A percentile compares a stretch with the other conserved stretches of the same genome.
These are phyloP conservation scores for Pythium pectinolyticum DNA, from an alignment of 352 stramenopile species.

Conservation along the genomic window DNA sequence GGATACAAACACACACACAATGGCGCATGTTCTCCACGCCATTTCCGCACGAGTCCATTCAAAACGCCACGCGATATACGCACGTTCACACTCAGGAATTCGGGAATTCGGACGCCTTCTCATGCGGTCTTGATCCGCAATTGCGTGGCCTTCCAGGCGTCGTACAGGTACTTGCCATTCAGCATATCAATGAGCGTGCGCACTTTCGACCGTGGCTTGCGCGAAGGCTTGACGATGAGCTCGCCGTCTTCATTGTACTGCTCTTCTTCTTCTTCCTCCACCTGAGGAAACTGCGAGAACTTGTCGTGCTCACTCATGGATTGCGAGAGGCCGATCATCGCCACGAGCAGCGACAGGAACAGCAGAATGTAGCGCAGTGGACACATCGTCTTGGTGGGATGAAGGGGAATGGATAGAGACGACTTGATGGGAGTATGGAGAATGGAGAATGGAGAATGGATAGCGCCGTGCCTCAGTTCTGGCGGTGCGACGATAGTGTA, in stretches of 20 bases:
- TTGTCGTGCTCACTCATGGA: conserved; percentile 70
- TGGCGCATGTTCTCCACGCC: too few species aligned
- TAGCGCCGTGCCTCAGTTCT: too few species aligned
- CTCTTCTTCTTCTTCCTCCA: conserved; percentile 54
- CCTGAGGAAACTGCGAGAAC: conserved; percentile 37
- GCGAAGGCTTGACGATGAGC: conserved; percentile 30
- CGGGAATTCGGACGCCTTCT: neutral
- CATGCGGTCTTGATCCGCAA: conserved; percentile 59
- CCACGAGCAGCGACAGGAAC: conserved; percentile 79
- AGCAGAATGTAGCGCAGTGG: conserved; percentile 86
- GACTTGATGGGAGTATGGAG: neutral
- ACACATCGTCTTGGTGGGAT: conserved; percentile 51
- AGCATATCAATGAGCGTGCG: conserved; percentile 87
- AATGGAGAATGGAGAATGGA: too few species aligned
- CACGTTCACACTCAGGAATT: neutral
- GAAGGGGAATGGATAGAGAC: neutral
- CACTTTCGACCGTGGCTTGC: conserved; percentile 45
- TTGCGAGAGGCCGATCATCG: conserved; percentile 81
- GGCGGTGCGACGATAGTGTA: too few species aligned
- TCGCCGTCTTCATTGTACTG: conserved; percentile 51
- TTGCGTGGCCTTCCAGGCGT: conserved; percentile 72
- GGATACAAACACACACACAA: too few species aligned
- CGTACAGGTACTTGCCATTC: conserved; percentile 86
- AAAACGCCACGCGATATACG: neutral
- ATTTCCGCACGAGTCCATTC: too few species aligned